Evolutionary conservation across 2,329 filamentous ascomycete species (phyloP), one percentile per base, ranked within the genome.

Genomic region (Escovopsis weberi): DNA sequence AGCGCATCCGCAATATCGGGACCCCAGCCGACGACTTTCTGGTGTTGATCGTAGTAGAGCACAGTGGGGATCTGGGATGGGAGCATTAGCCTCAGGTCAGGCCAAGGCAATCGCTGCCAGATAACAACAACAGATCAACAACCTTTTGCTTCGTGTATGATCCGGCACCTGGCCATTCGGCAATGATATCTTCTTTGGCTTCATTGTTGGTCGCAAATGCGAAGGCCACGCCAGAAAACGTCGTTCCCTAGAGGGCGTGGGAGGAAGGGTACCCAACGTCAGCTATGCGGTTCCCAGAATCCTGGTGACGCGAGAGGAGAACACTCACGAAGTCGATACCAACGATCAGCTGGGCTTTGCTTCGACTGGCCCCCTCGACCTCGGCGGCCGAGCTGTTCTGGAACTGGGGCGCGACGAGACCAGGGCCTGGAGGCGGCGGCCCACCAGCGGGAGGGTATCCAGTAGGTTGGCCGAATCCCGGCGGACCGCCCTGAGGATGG

Each of bases 81-180:
- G n/a, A 43, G 50, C 12, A 18, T 44, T 40, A 41, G 44, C 12
- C 35, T 19, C 6, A 28, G 10, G 12, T 8, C 33, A 23, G 19
- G 28, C 15, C 39, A 34, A 8, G 23, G 11, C 28, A 12, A 8
- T 33, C n/a, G n/a, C 18, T 26, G 19, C 2, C 36, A 26, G 10
- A 37, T 18, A 33, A 32, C 23, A 37, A 23, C 23, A 12, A 6
- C 23, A 19, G 4, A 38, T 30, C 8, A 35, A 37, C 34, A 38
- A 94, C 89, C 82, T 98, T 98, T 67, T 98, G 91, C 68, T 96
- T 96, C 40, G 91, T 94, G 62, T 94, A 89, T 44, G 91, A 95
- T 52, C 91, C 91, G 33, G 91, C 88, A 53, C 91, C 91, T 26
- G 91, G 91, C 91, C 91, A 98, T 67, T 98, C 91, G 49, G 89